Evolutionary conservation across 306 rosid genomes (phyloP).

Genomic region (Boehmeria nivea): DNA sequence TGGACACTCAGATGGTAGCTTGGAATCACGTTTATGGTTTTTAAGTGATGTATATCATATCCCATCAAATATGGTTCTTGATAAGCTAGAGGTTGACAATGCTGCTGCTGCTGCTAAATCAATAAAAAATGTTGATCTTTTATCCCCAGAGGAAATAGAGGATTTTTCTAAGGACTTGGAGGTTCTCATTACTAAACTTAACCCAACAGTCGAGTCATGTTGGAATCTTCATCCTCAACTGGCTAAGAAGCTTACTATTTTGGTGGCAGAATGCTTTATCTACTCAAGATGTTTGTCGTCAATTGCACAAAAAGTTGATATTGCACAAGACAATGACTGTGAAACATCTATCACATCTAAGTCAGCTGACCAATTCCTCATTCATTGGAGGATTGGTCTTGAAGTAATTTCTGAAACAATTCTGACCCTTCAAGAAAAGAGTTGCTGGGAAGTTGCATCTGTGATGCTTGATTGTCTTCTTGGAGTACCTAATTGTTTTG

Average conservation of each 20-base stretch:
- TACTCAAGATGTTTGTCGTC: conserved; percentile 61
- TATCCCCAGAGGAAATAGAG: conserved; percentile 55
- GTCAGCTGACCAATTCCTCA: conserved; percentile 37
- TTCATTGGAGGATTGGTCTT: conserved; percentile 57
- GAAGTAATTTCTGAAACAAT: conserved; percentile 59
- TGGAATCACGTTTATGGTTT: conserved; percentile 48
- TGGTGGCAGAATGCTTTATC: conserved; percentile 58
- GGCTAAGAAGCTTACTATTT: conserved; percentile 56
- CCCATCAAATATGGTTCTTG: conserved; percentile 29
- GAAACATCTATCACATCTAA: neutral
- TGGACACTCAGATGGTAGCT: conserved; percentile 32
- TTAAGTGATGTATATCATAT: conserved; percentile 40
- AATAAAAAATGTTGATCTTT: conserved; percentile 22
- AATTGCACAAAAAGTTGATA: conserved; percentile 32
- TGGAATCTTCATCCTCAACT: conserved; percentile 85
- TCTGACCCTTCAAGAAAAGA: conserved; percentile 55
- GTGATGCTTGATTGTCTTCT: conserved; percentile 74
- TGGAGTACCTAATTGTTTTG: conserved; percentile 45
- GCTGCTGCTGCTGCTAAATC: conserved; percentile 17
- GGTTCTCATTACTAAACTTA: conserved; percentile 56
- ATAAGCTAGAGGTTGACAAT: conserved; percentile 32
- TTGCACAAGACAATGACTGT: conserved; percentile 24
- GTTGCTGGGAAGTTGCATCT: conserved; percentile 89
- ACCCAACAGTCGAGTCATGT: conserved; percentile 58
- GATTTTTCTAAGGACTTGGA: conserved; percentile 55